A percentile compares a stretch with the other conserved stretches of the same genome.
These are phyloP conservation scores for Silene coronaria DNA, from an alignment of 179 eudicot species.

Conservation along the genomic window DNA sequence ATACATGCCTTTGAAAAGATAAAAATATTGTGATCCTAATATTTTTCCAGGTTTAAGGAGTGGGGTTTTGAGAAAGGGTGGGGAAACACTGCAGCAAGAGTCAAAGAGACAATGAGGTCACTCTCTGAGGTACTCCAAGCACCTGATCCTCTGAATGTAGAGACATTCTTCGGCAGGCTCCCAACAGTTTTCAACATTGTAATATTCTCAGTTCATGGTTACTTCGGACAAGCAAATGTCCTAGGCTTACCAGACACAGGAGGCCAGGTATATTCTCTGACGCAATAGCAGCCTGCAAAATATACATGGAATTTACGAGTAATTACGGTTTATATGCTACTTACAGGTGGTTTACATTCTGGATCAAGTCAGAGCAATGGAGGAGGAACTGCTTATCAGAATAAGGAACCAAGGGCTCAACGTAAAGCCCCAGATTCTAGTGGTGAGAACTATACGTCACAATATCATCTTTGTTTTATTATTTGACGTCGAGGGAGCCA, in stretches of 20 bases:
- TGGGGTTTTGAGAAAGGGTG: constrained; percentile 97
- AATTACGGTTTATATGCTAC: background rate
- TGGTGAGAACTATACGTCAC: constrained; percentile 31
- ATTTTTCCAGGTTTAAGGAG: constrained; percentile 55
- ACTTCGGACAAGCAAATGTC: constrained; percentile 89
- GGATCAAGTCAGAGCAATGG: constrained; percentile 68
- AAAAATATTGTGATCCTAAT: background rate
- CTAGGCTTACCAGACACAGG: constrained; percentile 99
- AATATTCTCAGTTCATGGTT: constrained; percentile 83
- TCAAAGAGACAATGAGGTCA: constrained; percentile 52
- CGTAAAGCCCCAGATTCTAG: constrained; percentile 56
- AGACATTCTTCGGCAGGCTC: constrained; percentile 57
- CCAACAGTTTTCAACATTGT: constrained; percentile 76
- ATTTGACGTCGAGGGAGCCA: too few relatives aligned
- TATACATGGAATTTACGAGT: constrained; percentile 1
- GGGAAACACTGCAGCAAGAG: constrained; percentile 70
- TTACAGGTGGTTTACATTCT: constrained; percentile 65
- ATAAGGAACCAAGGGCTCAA: constrained; percentile 56
- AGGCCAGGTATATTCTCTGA: constrained; percentile 61
- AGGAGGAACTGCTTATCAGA: constrained; percentile 50
- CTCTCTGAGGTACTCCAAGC: constrained; percentile 84
- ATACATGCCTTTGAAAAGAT: background rate
- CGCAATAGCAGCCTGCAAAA: constrained; percentile 10
- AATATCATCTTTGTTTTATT: background rate
- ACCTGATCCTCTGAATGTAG: constrained; percentile 62